These are phyloP conservation scores for Candida anglica DNA, from an alignment of 805 yeast species.

Conservation along the genomic window DNA sequence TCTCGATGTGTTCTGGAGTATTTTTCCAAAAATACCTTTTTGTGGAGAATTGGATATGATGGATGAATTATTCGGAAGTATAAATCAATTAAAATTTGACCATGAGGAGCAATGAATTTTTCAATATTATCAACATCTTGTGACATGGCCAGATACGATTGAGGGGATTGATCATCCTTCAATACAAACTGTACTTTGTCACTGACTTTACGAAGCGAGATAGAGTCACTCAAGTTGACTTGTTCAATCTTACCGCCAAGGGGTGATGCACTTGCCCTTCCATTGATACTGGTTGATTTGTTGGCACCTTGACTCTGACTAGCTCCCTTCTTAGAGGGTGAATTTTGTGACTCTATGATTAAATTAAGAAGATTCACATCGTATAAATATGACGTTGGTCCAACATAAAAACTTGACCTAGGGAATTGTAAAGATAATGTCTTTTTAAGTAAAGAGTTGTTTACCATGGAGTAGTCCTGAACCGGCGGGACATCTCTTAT, in stretches of 20 bases:
- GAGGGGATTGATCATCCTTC: conserved; percentile 75
- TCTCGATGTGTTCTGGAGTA: conserved; percentile 89
- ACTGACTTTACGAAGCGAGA: conserved; percentile 76
- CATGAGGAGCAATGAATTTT: conserved; percentile 85
- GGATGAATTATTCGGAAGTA: conserved; percentile 89
- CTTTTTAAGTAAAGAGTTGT: conserved; percentile 60
- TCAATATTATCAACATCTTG: conserved; percentile 82
- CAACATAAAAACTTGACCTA: conserved; percentile 82
- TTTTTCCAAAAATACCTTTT: conserved; percentile 86
- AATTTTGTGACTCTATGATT: conserved; percentile 39
- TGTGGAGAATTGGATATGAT: conserved; percentile 85
- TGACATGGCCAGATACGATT: conserved; percentile 63
- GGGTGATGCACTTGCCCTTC: neutral
- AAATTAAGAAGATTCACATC: conserved; percentile 67
- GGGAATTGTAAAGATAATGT: conserved; percentile 82
- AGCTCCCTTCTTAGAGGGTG: conserved; percentile 13
- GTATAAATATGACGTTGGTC: conserved; percentile 76
- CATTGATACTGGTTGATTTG: neutral
- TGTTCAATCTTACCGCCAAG: conserved; percentile 74
- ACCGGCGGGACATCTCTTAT: conserved; percentile 56
- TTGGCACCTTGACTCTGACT: conserved; percentile 7
- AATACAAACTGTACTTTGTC: conserved; percentile 71
- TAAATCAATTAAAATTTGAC: conserved; percentile 71
- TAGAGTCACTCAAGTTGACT: conserved; percentile 62
- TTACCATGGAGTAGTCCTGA: conserved; percentile 63